Conservation (phyloP, 768 basidiomycete genomes). For the Phaeotremella skinneri region DNA sequence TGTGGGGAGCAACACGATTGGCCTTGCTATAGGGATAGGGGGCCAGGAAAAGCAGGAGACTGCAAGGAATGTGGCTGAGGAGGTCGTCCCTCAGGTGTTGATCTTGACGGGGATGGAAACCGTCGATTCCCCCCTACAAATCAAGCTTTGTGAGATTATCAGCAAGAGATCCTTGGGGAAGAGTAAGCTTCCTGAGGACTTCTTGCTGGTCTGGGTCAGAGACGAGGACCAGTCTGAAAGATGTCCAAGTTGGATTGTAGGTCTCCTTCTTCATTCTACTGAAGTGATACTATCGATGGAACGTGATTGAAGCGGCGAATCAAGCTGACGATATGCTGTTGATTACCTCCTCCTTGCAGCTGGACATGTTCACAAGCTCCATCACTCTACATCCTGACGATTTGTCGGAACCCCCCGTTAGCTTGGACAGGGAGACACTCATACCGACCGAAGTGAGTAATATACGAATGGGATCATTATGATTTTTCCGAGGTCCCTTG, state of each 20-base stretch:
- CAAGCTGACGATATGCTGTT: neutral
- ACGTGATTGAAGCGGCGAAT: neutral
- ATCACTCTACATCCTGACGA: constrained; percentile 4
- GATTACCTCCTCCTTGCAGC: constrained; percentile 5
- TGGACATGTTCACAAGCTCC: constrained; percentile 18
- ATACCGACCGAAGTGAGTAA: neutral
- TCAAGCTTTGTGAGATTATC: constrained; percentile 32
- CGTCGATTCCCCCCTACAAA: constrained; percentile 18
- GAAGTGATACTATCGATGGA: neutral
- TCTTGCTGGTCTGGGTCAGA: constrained; percentile 36
- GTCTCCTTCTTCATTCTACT: constrained; percentile 7
- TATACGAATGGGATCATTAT: neutral
- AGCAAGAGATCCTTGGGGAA: constrained; percentile 7
- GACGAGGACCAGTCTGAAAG: constrained; percentile 20
- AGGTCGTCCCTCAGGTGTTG: constrained; percentile 20
- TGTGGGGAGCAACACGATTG: too few relatives aligned
- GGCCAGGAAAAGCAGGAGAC: too few relatives aligned
- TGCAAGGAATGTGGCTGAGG: neutral
- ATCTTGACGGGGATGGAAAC: constrained; percentile 34
- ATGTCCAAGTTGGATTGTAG: constrained; percentile 36
- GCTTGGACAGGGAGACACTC: neutral
- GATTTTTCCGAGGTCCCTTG: too few relatives aligned
- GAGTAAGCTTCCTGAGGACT: constrained; percentile 10
- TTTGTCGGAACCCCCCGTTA: constrained; percentile 9
- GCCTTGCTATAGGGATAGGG: too few relatives aligned